Base-by-base conservation (phyloP, 495 filamentous ascomycete species). In the Talaromyces ruber region DNA sequence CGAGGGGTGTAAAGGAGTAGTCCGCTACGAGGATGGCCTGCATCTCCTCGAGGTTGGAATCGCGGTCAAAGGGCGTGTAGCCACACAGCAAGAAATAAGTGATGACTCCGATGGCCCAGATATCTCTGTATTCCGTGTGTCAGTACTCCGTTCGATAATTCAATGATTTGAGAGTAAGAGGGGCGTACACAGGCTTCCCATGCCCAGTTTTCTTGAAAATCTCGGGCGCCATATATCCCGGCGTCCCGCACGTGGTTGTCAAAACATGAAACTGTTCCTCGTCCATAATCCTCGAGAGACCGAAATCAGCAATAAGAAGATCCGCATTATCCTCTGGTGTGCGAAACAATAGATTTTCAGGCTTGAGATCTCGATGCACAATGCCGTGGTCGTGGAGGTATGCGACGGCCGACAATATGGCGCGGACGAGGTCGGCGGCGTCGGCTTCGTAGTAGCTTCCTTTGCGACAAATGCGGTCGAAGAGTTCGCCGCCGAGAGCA, bases 381-480 rank as follows among this genome's bases (percentile, higher is more conserved):
- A 98, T 98, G 62, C 93, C 94, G 67, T 98, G 92, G 73, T 98
- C 95, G 73, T 98, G 94, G 30, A 98, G 84, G 73, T 98, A 98
- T 54, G 94, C 93, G 58, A 98, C 94, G n/a, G 94, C 95, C 14
- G 91, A 96, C 47, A 98, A 82, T 1, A 94, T 96, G 14, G 94
- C 91, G 51, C 93, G 90, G 65, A 98, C 94, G 22, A 98, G 86
- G 65, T 97, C 91, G 54, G 92, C 93, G 12, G 94, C 94, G 71
- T 98, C 94, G 55, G 89, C 92, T 74, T 98, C 94, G 79, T 93
- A 98, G 80, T 98, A 98, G 65, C 86, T 92, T 66, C 94, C 94
- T 80, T 98, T 98, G 61, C 94, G 88, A 71, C 94, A 98, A 72
- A 98, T 98, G 62, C 94, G 91, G 70, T 98, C 94, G 70, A 98